These are phyloP conservation scores for Rehmannia glutinosa DNA, from an alignment of 257 asterid species.

Conservation along the genomic window DNA sequence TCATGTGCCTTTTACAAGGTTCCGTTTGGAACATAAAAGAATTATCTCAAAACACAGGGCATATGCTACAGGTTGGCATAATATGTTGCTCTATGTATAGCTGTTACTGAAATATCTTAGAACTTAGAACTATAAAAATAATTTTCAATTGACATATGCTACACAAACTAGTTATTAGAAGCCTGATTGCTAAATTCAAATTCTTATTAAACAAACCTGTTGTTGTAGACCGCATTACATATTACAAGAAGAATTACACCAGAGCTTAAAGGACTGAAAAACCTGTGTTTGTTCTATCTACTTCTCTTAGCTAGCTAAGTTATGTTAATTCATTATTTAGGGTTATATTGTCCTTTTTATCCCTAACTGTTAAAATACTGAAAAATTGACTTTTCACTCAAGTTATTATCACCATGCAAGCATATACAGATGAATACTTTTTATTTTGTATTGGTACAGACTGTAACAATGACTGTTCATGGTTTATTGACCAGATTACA, in stretches of 20 bases:
- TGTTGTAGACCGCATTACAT: background rate
- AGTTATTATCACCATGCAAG: background rate
- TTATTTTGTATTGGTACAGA: background rate
- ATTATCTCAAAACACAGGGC: background rate
- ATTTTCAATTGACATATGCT: background rate
- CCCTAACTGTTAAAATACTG: background rate
- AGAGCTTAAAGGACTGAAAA: background rate
- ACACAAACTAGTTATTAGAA: background rate
- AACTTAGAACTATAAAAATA: too few species aligned
- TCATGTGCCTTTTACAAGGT: background rate
- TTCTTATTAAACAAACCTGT: background rate
- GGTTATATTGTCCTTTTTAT: background rate
- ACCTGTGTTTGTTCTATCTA: background rate
- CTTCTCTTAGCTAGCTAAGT: background rate
- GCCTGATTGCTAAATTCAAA: background rate
- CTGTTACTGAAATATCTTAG: background rate
- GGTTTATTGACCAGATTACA: slow-evolving; percentile 50
- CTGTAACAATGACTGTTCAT: slow-evolving; percentile 12
- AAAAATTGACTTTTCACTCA: background rate
- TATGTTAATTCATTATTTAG: background rate
- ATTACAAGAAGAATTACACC: background rate
- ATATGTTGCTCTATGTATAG: background rate
- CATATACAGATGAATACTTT: background rate
- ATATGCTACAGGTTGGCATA: background rate
- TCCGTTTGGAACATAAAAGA: background rate